phyloP scores from a whole-genome alignment of 805 yeast species.

The Metschnikowia dekortorum region DNA sequence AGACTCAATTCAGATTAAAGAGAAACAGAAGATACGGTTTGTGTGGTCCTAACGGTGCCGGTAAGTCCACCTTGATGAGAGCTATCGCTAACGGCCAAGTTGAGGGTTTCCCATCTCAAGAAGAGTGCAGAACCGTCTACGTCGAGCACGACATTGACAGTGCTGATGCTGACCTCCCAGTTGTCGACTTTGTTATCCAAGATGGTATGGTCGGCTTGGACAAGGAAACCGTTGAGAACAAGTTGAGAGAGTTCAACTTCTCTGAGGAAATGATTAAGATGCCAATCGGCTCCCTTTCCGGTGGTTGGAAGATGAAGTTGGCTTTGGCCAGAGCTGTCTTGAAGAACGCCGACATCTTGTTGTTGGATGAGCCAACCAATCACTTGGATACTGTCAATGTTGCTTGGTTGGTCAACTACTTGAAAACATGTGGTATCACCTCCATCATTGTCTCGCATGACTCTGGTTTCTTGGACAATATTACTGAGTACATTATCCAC shows the following conservation, averaged over 20 bases:
- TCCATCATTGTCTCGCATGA: constrained; percentile 99
- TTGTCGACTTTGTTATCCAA: constrained; percentile 84
- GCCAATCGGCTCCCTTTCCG: constrained; percentile 96
- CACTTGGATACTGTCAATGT: constrained; percentile 99
- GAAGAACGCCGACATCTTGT: constrained; percentile 95
- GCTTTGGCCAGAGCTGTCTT: constrained; percentile 99
- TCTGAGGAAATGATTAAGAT: constrained; percentile 85
- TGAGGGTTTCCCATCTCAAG: constrained; percentile 99
- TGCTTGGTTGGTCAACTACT: constrained; percentile 99
- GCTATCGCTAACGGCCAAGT: constrained; percentile 97
- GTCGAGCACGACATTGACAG: constrained; percentile 99
- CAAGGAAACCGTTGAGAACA: constrained; percentile 63
- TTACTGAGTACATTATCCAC: constrained; percentile 97
- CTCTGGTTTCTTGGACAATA: constrained; percentile 98
- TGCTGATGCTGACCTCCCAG: constrained; percentile 93
- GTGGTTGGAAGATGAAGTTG: constrained; percentile 99
- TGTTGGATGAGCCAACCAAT: constrained; percentile 99
- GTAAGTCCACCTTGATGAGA: constrained; percentile 73
- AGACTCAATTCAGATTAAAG: constrained; percentile 98
- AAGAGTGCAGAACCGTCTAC: constrained; percentile 97
- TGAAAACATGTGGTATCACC: constrained; percentile 96
- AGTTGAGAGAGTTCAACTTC: constrained; percentile 90
- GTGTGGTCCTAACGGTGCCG: constrained; percentile 61
- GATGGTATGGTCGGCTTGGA: constrained; percentile 72
- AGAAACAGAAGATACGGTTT: constrained; percentile 99